phyloP scores from a whole-genome alignment of 176 grass and related monocot genomes.

The Eragrostis curvula region DNA sequence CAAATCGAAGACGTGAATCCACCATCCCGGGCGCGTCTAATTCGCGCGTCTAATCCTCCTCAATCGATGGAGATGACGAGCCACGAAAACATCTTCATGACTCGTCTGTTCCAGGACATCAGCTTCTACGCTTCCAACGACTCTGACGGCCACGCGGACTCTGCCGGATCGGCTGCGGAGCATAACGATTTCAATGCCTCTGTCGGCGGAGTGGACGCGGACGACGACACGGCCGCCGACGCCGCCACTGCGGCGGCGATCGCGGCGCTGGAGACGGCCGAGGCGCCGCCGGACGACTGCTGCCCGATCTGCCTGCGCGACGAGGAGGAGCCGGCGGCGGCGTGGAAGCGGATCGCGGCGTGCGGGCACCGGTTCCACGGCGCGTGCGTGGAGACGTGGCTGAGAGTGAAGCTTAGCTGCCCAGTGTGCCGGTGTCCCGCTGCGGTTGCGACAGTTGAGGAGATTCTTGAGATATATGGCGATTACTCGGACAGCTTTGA shows the following conservation, averaged over 20 bases:
- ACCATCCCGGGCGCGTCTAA: too few relatives aligned
- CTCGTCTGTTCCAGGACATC: background rate
- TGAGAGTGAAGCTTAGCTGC: slow-evolving; percentile 1
- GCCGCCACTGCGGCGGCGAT: background rate
- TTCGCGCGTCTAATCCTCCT: too few relatives aligned
- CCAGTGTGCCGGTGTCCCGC: slow-evolving; percentile 4
- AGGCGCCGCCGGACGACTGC: background rate
- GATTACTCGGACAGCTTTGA: too few relatives aligned
- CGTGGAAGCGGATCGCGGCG: background rate
- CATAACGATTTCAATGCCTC: too few relatives aligned
- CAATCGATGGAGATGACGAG: background rate
- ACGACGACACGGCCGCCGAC: background rate
- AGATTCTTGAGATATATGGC: background rate
- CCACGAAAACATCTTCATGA: background rate
- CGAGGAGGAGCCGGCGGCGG: background rate
- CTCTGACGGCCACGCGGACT: background rate
- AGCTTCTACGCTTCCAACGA: background rate
- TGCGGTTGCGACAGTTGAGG: background rate
- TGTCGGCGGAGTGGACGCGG: background rate
- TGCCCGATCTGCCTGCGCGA: slow-evolving; percentile 30
- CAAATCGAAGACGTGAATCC: background rate
- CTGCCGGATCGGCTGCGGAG: too few relatives aligned
- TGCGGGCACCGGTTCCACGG: slow-evolving; percentile 35
- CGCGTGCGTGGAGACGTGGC: slow-evolving; percentile 18
- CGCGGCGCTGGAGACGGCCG: background rate